Conservation (phyloP, 2,329 filamentous ascomycete species). For the Monosporascus sp. region DNA sequence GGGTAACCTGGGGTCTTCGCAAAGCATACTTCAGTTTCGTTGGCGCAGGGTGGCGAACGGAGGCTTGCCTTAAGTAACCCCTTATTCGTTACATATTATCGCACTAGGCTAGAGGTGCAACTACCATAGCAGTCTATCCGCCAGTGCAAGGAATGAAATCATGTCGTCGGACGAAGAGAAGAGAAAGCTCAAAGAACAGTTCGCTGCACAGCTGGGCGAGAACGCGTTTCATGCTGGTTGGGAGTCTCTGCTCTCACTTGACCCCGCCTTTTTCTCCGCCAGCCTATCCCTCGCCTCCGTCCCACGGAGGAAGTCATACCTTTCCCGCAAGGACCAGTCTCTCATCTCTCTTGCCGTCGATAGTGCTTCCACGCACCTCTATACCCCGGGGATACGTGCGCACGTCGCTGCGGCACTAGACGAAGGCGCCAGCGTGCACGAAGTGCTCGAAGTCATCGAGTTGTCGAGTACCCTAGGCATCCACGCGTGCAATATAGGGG, state of each 20-base stretch:
- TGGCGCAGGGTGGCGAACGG: no score
- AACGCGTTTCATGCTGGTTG: slow-evolving; percentile 19
- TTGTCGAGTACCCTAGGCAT: slow-evolving; percentile 39
- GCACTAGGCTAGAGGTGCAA: no score
- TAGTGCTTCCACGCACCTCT: slow-evolving; percentile 37
- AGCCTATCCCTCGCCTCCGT: slow-evolving; percentile 19
- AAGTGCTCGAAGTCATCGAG: slow-evolving; percentile 41
- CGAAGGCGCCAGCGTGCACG: slow-evolving; percentile 32
- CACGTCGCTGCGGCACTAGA: slow-evolving; percentile 33
- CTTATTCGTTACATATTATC: no score
- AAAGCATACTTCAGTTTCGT: no score
- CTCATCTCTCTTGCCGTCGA: slow-evolving; percentile 38
- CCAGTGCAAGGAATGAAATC: neutral
- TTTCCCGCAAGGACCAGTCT: slow-evolving; percentile 34
- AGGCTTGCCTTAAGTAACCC: no score
- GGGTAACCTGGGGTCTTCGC: neutral
- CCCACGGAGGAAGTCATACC: slow-evolving; percentile 22
- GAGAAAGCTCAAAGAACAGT: slow-evolving; percentile 12
- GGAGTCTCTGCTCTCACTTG: slow-evolving; percentile 17
- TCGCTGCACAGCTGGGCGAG: slow-evolving; percentile 13
- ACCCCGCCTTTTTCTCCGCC: slow-evolving; percentile 21
- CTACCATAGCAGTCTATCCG: neutral
- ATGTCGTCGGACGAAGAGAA: slow-evolving; percentile 13
- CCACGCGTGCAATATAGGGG: slow-evolving; percentile 40
- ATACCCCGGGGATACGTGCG: slow-evolving; percentile 34